phyloP scores from a whole-genome alignment of 208 protist genomes.

The Leishmania mexicana region DNA sequence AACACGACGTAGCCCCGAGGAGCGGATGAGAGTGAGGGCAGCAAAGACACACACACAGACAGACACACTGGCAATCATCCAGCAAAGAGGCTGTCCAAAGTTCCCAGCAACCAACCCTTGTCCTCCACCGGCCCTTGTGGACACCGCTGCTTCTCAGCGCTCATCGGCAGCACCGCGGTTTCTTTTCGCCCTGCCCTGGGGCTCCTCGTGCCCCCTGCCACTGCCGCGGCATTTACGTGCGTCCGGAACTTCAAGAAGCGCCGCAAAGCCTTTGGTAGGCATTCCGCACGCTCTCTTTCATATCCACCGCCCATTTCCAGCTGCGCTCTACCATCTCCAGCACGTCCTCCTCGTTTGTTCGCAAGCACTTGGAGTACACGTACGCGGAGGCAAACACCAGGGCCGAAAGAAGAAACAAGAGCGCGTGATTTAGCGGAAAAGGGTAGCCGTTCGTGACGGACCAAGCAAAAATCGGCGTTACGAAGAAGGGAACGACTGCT shows the following conservation, averaged over 20 bases:
- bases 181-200: not conserved
- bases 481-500: constrained; percentile 46
- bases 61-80: not conserved
- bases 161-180: not conserved
- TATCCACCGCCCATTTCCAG: not conserved
- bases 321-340: constrained; percentile 20
- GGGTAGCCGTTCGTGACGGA: constrained; percentile 33
- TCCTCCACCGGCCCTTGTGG: not conserved
- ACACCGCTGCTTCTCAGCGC: too few species aligned
- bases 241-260: not conserved
- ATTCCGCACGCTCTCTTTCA: not conserved
- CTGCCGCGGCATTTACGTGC: too few species aligned
- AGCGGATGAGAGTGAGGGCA: not conserved
- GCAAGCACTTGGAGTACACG: constrained; percentile 21
- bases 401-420: constrained; percentile 43
- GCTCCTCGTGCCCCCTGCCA: not conserved
- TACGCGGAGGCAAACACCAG: constrained; percentile 19
- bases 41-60: not conserved
- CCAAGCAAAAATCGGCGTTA: constrained; percentile 66
- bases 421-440: constrained; percentile 63
- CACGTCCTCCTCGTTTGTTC: constrained; percentile 26
- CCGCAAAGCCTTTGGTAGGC: not conserved
- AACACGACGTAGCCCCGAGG: too few species aligned
- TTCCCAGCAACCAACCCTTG: not conserved
- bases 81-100: not conserved